These are phyloP conservation scores for Acarospora socialis DNA, from an alignment of 2,329 filamentous ascomycete species.

Conservation along the genomic window DNA sequence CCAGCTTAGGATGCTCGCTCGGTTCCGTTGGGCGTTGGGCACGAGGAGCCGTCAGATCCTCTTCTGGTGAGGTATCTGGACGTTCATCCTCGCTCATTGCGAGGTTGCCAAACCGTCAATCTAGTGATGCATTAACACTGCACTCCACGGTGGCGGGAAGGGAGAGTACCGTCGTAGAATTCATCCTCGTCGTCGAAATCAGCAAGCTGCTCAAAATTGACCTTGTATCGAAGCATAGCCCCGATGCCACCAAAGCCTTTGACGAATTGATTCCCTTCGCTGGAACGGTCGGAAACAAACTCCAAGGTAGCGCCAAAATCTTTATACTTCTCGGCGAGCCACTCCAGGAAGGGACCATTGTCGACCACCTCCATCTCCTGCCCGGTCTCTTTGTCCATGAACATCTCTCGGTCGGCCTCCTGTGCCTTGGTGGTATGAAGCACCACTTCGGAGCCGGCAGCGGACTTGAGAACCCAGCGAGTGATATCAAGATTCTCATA, in stretches of 20 bases:
- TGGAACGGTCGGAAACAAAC: conserved; percentile 94
- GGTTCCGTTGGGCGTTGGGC: conserved; percentile 25
- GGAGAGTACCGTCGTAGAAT: conserved; percentile 61
- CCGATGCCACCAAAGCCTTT: conserved; percentile 99
- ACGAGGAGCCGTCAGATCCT: conserved; percentile 42
- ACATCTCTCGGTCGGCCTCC: conserved; percentile 66
- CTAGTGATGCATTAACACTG: conserved; percentile 24
- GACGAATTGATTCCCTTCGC: conserved; percentile 98
- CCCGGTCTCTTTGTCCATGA: conserved; percentile 90
- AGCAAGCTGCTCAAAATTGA: conserved; percentile 98
- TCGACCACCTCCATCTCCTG: conserved; percentile 93
- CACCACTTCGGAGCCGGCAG: conserved; percentile 55
- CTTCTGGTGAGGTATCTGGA: conserved; percentile 42
- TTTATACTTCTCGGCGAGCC: conserved; percentile 97
- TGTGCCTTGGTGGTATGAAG: conserved; percentile 81
- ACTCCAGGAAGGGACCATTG: conserved; percentile 91
- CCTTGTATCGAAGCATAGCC: conserved; percentile 94
- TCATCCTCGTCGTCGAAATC: conserved; percentile 85
- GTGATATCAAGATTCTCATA: conserved; percentile 95
- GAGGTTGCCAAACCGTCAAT: conserved; percentile 88
- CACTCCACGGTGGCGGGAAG: conserved; percentile 12
- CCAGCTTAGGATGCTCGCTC: no score
- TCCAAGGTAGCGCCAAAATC: conserved; percentile 92
- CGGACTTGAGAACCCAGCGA: conserved; percentile 77
- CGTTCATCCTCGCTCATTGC: conserved; percentile 70